Evolutionary conservation across 2,329 filamentous ascomycete species (phyloP).

Genomic region (Neonectria ditissima): DNA sequence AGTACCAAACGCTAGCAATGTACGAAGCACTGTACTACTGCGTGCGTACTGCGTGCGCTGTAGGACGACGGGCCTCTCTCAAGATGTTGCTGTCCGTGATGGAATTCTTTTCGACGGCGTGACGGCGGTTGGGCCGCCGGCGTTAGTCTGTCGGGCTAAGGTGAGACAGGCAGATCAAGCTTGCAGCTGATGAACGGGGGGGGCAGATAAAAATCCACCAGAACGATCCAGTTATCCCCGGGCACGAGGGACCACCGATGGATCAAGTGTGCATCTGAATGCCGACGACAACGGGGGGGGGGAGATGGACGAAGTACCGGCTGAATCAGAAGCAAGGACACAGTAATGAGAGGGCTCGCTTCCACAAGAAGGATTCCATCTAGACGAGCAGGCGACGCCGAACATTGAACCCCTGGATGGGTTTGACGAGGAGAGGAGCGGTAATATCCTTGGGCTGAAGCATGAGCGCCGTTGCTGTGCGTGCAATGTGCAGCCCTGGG

Average conservation of each 20-base stretch:
- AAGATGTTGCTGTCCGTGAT: slow-evolving; percentile 9
- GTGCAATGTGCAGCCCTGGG: slow-evolving; percentile 10
- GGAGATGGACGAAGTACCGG: neutral
- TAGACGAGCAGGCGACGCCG: slow-evolving; percentile 7
- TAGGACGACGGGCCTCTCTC: slow-evolving; percentile 6
- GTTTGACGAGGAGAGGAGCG: neutral
- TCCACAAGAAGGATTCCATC: slow-evolving; percentile 9
- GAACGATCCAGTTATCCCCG: slow-evolving; percentile 7
- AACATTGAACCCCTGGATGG: slow-evolving; percentile 32
- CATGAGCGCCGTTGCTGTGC: slow-evolving; percentile 35
- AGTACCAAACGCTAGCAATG: slow-evolving; percentile 15
- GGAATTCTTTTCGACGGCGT: slow-evolving; percentile 8
- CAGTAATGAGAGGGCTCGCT: slow-evolving; percentile 14
- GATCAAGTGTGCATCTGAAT: neutral
- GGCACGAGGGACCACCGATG: neutral
- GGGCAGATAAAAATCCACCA: slow-evolving; percentile 1
- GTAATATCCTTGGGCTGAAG: slow-evolving; percentile 45
- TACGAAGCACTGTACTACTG: neutral
- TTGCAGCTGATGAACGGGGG: slow-evolving; percentile 23
- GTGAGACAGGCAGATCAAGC: slow-evolving; percentile 36
- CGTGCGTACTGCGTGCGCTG: neutral
- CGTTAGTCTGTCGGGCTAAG: slow-evolving; percentile 18
- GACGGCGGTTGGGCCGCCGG: slow-evolving; percentile 10
- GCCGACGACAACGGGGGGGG: neutral
- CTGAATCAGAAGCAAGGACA: too few species aligned